Base-by-base conservation (phyloP, 2,329 filamentous ascomycete genomes). In the Exophiala dermatitidis region DNA sequence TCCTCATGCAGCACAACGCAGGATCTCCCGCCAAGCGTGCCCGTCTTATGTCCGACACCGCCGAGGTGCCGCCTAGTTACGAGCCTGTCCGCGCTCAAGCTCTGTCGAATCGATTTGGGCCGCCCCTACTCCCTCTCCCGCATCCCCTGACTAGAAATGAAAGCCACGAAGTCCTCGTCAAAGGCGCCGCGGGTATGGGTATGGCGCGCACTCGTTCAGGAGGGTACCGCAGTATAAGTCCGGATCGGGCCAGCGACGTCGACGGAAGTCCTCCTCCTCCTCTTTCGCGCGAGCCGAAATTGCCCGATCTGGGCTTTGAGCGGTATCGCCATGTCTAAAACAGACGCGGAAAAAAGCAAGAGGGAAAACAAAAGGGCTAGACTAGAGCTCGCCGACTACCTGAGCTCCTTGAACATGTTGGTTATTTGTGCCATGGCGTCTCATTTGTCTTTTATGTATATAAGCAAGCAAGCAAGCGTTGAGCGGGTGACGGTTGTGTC, bases 1-100 rank as follows among this genome's bases (percentile, higher is more conserved):
- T 96, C 19, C 82, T 95, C 54, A 82, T 89, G 69, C 81, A 85
- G 48, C 79, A 80, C 26, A 56, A 56, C 43, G 36, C 30, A 8
- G 38, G 12, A 4, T 48, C 52, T 2, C 48, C 54, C 9, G 38
- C 54, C 5, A 36, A 41, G 5, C 53, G 54, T 40, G 50, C 10
- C 4, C 55, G 54, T 29, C 47, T 59, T 31, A 49, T 57, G 47
- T 54, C 57, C 34, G 46, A 59, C 31, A 34, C 46, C 8, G 48
- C 44, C n/a, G n/a, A n/a, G n/a, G n/a, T n/a, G n/a, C n/a, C n/a
- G n/a, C n/a, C n/a, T n/a, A n/a, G 53, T 3, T 63, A 61, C 45
- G 57, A 63, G 28, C 59, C 54, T n/a, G 53, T 63, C 40, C 59
- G 55, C 28, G 56, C 52, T 10, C 47, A 56, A 26, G 58, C 53